phyloP scores from a whole-genome alignment of 1,139 yeast genomes.

The Tardiomyces depauwii region DNA sequence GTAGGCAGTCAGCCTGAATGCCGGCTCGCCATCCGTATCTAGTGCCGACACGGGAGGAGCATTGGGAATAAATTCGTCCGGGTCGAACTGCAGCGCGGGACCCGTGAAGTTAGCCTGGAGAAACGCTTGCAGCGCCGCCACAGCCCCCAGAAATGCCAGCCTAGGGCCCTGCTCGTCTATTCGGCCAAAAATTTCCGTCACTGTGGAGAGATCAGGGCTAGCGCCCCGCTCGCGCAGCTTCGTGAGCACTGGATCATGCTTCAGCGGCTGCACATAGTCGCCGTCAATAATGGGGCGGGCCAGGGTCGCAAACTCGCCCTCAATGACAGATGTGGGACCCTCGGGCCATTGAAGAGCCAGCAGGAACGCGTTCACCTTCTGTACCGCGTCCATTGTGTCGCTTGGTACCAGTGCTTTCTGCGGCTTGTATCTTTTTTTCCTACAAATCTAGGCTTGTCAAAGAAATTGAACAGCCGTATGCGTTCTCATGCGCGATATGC shows the following conservation, averaged over 20 bases:
- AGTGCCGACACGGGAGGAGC: slow-evolving; percentile 7
- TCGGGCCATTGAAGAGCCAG: too few species aligned
- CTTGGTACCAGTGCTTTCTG: neutral
- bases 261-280: too few species aligned
- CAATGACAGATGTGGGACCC: too few species aligned
- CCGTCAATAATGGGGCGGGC: too few species aligned
- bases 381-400: too few species aligned
- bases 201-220: too few species aligned
- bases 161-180: too few species aligned
- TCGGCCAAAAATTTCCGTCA: too few species aligned
- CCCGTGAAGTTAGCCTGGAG: slow-evolving; percentile 79
- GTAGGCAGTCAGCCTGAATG: slow-evolving; percentile 21
- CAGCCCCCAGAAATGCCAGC: slow-evolving; percentile 10
- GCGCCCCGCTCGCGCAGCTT: too few species aligned
- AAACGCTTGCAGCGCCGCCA: slow-evolving; percentile 52
- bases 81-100: slow-evolving; percentile 42
- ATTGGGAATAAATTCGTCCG: slow-evolving; percentile 8
- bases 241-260: too few species aligned
- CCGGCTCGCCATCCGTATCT: slow-evolving; percentile 23
- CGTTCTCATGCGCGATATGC: neutral
- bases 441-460: neutral
- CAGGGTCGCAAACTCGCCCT: too few species aligned
- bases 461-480: neutral
- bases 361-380: too few species aligned
- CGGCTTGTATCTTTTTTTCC: neutral